phyloP scores from a whole-genome alignment of 1,284 basidiomycete genomes.

The Apiotrichum akiyoshidainum region DNA sequence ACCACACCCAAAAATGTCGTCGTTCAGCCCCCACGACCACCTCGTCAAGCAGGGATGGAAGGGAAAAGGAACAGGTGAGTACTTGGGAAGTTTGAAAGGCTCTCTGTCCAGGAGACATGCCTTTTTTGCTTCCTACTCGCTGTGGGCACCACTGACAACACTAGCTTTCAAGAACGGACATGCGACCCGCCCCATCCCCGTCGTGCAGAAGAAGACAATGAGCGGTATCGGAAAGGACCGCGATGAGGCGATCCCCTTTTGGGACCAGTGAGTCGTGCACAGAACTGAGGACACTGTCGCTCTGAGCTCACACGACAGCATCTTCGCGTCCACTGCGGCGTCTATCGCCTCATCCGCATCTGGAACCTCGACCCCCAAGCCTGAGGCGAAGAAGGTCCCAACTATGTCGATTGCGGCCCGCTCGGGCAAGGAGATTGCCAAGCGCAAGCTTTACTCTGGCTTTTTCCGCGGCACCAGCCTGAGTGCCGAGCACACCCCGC shows the following conservation, averaged over 20 bases:
- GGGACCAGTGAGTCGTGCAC: slow-evolving; percentile 86
- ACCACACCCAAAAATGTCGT: slow-evolving; percentile 28
- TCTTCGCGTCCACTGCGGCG: slow-evolving; percentile 72
- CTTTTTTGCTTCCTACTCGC: no score
- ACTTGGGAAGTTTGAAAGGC: not conserved
- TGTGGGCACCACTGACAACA: no score
- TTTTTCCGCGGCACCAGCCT: slow-evolving; percentile 74
- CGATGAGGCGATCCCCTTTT: slow-evolving; percentile 90
- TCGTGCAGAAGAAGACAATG: slow-evolving; percentile 78
- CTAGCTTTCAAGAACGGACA: slow-evolving; percentile 50
- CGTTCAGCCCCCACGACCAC: slow-evolving; percentile 70
- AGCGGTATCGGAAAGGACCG: slow-evolving; percentile 82
- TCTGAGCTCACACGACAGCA: slow-evolving; percentile 53
- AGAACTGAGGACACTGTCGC: no score
- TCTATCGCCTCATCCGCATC: slow-evolving; percentile 61
- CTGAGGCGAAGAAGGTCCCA: slow-evolving; percentile 33
- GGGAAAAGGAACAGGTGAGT: slow-evolving; percentile 64
- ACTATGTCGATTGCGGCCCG: slow-evolving; percentile 59
- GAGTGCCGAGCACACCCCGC: slow-evolving; percentile 52
- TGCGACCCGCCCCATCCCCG: slow-evolving; percentile 62
- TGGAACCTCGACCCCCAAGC: slow-evolving; percentile 26
- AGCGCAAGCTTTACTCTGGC: slow-evolving; percentile 66
- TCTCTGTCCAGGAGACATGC: no score
- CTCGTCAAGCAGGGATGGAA: slow-evolving; percentile 81
- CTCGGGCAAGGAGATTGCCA: slow-evolving; percentile 74